phyloP scores from a whole-genome alignment of 1,284 basidiomycete genomes.

The Cerioporus squamosus region DNA sequence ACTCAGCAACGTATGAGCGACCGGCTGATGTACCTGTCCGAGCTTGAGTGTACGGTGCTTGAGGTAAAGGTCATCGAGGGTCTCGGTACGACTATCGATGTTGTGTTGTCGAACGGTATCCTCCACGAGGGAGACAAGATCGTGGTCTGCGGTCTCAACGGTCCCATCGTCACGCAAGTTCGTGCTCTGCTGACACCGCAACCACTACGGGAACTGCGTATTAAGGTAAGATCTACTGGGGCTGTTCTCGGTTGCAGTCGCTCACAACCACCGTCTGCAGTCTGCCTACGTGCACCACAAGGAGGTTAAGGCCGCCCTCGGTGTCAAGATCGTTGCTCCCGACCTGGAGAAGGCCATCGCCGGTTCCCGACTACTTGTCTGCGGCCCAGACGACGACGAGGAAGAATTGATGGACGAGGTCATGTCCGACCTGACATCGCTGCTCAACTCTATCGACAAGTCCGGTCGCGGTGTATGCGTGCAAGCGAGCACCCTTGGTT shows the following conservation, averaged over 20 bases:
- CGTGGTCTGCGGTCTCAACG: conserved; percentile 97
- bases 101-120: conserved; percentile 95
- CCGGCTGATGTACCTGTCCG: conserved; percentile 96
- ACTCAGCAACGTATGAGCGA: conserved; percentile 99
- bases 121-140: conserved; percentile 94
- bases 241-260: not conserved
- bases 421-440: conserved; percentile 93
- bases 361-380: conserved; percentile 92
- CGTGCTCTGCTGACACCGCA: conserved; percentile 96
- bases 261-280: conserved; percentile 43
- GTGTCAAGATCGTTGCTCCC: conserved; percentile 95
- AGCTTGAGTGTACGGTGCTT: conserved; percentile 98
- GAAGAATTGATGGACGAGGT: conserved; percentile 94
- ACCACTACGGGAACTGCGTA: conserved; percentile 93
- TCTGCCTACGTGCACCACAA: conserved; percentile 98
- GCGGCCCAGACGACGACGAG: conserved; percentile 94
- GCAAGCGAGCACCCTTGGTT: conserved; percentile 97
- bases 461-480: conserved; percentile 96
- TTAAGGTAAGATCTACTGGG: conserved; percentile 71
- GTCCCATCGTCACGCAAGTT: conserved; percentile 95
- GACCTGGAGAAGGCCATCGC: conserved; percentile 99
- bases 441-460: conserved; percentile 93
- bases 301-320: conserved; percentile 96
- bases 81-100: conserved; percentile 97
- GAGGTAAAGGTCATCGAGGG: conserved; percentile 99